phyloP scores from a whole-genome alignment of 2,329 filamentous ascomycete genomes.

The Ceratocystiopsis brevicomis region DNA sequence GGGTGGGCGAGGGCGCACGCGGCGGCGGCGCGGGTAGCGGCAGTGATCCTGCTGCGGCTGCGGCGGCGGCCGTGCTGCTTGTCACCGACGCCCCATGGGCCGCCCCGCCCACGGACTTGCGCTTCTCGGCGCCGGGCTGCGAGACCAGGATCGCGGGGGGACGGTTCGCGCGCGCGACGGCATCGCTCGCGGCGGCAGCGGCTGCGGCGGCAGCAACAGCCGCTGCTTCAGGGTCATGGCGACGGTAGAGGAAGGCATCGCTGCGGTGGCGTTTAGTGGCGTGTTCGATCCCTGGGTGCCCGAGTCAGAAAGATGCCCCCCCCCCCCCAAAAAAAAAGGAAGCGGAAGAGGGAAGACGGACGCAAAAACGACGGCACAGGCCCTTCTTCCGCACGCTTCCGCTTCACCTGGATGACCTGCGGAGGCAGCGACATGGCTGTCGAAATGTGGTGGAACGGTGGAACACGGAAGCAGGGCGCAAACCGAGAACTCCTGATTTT shows the following conservation, averaged over 20 bases:
- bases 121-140: conserved; percentile 19
- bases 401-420: conserved; percentile 40
- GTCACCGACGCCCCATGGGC: too few species aligned
- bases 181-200: conserved; percentile 13
- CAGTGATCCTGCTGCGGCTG: too few species aligned
- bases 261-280: conserved; percentile 33
- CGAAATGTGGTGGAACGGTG: too few species aligned
- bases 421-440: conserved; percentile 35
- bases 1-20: not conserved
- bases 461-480: too few species aligned
- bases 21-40: not conserved
- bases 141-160: conserved; percentile 26
- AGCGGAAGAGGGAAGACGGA: conserved; percentile 4
- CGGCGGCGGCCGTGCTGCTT: too few species aligned
- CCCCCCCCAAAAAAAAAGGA: too few species aligned
- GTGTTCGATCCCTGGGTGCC: conserved; percentile 21
- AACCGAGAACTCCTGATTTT: too few species aligned
- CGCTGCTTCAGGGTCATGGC: conserved; percentile 20
- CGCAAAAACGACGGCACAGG: conserved; percentile 38
- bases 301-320: not conserved
- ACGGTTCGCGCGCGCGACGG: conserved; percentile 5
- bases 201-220: conserved; percentile 3
- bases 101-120: not conserved
- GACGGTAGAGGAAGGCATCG: conserved; percentile 36
- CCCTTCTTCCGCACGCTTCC: conserved; percentile 34